phyloP scores from a whole-genome alignment of 305 asterid species.

The Fraxinus greggii region DNA sequence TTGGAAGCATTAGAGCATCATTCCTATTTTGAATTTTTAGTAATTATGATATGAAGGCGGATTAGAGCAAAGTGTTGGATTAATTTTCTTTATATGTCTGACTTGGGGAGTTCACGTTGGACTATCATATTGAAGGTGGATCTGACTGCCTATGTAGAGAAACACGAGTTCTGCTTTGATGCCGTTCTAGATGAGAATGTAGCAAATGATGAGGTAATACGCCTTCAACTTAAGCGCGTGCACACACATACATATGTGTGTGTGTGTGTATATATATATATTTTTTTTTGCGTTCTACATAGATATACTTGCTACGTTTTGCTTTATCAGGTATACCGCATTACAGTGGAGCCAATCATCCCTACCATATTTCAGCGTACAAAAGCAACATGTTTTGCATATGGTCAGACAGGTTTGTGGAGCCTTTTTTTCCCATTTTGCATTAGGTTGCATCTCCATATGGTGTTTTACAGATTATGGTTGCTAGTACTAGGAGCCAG shows the following conservation, averaged over 20 bases:
- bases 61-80: neutral
- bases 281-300: neutral
- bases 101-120: constrained; percentile 33
- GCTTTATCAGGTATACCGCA: constrained; percentile 74
- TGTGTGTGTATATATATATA: too few relatives aligned
- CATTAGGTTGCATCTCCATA: neutral
- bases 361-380: constrained; percentile 94
- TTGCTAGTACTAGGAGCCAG: neutral
- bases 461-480: constrained; percentile 4
- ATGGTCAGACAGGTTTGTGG: constrained; percentile 93
- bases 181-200: constrained; percentile 93
- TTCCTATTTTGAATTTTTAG: constrained; percentile 10
- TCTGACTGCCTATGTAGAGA: constrained; percentile 97
- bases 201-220: constrained; percentile 90
- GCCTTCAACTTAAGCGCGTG: neutral
- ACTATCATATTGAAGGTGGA: constrained; percentile 67
- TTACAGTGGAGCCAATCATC: constrained; percentile 92
- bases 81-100: neutral
- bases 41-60: constrained; percentile 7
- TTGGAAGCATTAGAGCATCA: constrained; percentile 21
- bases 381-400: constrained; percentile 97
- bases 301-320: constrained; percentile 15
- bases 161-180: constrained; percentile 96
- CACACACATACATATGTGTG: too few relatives aligned
- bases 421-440: constrained; percentile 20